Percentiles rank a stretch among this genome's conserved stretches.
These are phyloP conservation scores for Aspergillus fructus DNA, from an alignment of 2,329 filamentous ascomycete genomes.

Conservation along the genomic window DNA sequence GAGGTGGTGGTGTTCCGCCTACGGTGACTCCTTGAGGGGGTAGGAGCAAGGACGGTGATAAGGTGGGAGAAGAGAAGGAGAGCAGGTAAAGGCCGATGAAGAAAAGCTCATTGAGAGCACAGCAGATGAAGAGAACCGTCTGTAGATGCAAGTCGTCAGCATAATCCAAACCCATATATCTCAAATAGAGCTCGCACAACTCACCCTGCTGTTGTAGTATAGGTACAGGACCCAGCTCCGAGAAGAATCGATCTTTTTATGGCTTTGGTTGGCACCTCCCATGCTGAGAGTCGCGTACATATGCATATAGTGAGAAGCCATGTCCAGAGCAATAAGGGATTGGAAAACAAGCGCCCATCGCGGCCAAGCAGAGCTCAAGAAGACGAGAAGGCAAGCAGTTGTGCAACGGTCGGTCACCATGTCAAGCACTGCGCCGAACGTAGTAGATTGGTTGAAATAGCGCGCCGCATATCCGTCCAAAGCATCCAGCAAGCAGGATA, in stretches of 20 bases:
- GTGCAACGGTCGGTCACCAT: slow-evolving; percentile 99
- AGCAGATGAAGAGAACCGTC: slow-evolving; percentile 89
- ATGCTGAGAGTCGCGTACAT: slow-evolving; percentile 96
- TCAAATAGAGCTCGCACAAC: slow-evolving; percentile 28
- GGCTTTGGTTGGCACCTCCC: slow-evolving; percentile 74
- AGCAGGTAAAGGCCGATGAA: slow-evolving; percentile 98
- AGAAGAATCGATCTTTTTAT: slow-evolving; percentile 90
- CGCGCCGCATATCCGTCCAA: slow-evolving; percentile 93
- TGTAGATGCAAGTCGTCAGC: slow-evolving; percentile 38
- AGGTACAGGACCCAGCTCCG: slow-evolving; percentile 87
- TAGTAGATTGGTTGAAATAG: slow-evolving; percentile 83
- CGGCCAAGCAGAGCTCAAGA: slow-evolving; percentile 90
- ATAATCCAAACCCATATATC: not conserved
- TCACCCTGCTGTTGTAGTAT: slow-evolving; percentile 96
- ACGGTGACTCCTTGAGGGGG: slow-evolving; percentile 47
- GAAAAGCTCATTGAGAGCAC: slow-evolving; percentile 89
- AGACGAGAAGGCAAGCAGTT: slow-evolving; percentile 90
- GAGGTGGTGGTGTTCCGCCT: slow-evolving; percentile 65
- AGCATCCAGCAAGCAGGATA: slow-evolving; percentile 93
- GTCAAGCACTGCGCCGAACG: slow-evolving; percentile 93
- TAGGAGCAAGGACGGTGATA: slow-evolving; percentile 79
- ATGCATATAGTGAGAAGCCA: slow-evolving; percentile 97
- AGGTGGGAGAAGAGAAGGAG: slow-evolving; percentile 86
- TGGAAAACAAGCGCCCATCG: slow-evolving; percentile 95
- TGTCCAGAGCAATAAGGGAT: slow-evolving; percentile 83